phyloP scores from a whole-genome alignment of 331 rosid species.

The Pyracantha coccinea region DNA sequence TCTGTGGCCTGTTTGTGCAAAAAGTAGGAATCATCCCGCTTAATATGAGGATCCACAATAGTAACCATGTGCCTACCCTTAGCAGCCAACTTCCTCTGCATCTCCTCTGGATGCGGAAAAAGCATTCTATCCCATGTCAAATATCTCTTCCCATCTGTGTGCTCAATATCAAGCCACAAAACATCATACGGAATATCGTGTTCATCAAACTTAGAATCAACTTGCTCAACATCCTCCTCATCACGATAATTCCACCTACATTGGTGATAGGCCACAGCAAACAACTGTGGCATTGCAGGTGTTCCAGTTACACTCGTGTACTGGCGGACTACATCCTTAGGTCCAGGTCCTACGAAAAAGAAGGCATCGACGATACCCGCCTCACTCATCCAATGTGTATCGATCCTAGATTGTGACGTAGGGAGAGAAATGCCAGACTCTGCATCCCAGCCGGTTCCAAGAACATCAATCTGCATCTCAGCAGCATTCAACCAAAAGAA shows the following conservation, averaged over 20 bases:
- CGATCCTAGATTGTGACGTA: slow-evolving; percentile 53
- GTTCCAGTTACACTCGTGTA: slow-evolving; percentile 72
- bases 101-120: slow-evolving; percentile 92
- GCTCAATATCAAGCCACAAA: slow-evolving; percentile 97
- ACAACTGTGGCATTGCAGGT: slow-evolving; percentile 75
- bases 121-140: slow-evolving; percentile 75
- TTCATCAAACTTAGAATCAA: slow-evolving; percentile 86
- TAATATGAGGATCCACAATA: slow-evolving; percentile 91
- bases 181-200: slow-evolving; percentile 89
- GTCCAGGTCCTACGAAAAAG: slow-evolving; percentile 75
- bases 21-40: slow-evolving; percentile 59
- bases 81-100: slow-evolving; percentile 74
- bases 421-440: slow-evolving; percentile 60
- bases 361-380: slow-evolving; percentile 83
- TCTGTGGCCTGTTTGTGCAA: slow-evolving; percentile 78
- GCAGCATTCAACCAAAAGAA: slow-evolving; percentile 97
- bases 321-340: slow-evolving; percentile 77
- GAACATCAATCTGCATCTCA: slow-evolving; percentile 97
- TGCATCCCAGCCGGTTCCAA: slow-evolving; percentile 77
- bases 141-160: slow-evolving; percentile 87
- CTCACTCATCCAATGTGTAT: slow-evolving; percentile 93
- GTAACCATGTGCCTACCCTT: slow-evolving; percentile 95
- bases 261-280: slow-evolving; percentile 81
- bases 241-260: slow-evolving; percentile 95
- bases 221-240: slow-evolving; percentile 86